phyloP scores from a whole-genome alignment of 345 rosid genomes.

The Eucalyptus brandiana region DNA sequence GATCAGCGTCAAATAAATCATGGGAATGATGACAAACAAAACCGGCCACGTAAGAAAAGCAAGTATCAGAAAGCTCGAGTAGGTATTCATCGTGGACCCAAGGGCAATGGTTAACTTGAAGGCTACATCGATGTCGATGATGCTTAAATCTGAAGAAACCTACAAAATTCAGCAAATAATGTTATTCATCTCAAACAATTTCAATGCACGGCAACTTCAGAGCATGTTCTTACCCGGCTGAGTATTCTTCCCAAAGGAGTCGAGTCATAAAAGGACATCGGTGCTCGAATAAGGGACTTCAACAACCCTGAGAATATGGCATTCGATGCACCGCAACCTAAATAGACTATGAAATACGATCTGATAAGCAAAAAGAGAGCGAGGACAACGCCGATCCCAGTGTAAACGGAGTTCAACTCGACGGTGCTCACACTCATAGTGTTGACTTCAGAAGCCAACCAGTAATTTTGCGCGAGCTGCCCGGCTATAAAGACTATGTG shows the following conservation, averaged over 20 bases:
- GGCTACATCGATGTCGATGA: conserved; percentile 25
- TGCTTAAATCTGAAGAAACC: conserved; percentile 49
- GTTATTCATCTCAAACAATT: not conserved
- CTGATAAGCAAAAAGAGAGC: conserved; percentile 14
- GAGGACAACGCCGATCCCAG: not conserved
- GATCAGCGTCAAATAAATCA: conserved; percentile 19
- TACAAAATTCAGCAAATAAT: not conserved
- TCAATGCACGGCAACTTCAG: not conserved
- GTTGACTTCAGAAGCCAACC: conserved; percentile 21
- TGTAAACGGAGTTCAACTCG: conserved; percentile 5
- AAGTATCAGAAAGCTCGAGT: conserved; percentile 10
- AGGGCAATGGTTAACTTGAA: conserved; percentile 3
- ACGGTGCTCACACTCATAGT: not conserved
- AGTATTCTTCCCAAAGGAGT: conserved; percentile 47
- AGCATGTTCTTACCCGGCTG: conserved; percentile 22
- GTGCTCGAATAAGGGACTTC: conserved; percentile 27
- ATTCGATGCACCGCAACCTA: conserved; percentile 14
- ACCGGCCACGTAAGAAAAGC: conserved; percentile 41
- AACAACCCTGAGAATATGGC: conserved; percentile 10
- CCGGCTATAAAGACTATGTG: conserved; percentile 9
- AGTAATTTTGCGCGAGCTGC: conserved; percentile 17
- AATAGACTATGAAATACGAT: not conserved
- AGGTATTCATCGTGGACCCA: conserved; percentile 28
- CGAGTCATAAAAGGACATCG: conserved; percentile 40
- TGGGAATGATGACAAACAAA: conserved; percentile 30